Evolutionary conservation across 768 basidiomycete genomes (phyloP).

Genomic region (Epithele typhae): DNA sequence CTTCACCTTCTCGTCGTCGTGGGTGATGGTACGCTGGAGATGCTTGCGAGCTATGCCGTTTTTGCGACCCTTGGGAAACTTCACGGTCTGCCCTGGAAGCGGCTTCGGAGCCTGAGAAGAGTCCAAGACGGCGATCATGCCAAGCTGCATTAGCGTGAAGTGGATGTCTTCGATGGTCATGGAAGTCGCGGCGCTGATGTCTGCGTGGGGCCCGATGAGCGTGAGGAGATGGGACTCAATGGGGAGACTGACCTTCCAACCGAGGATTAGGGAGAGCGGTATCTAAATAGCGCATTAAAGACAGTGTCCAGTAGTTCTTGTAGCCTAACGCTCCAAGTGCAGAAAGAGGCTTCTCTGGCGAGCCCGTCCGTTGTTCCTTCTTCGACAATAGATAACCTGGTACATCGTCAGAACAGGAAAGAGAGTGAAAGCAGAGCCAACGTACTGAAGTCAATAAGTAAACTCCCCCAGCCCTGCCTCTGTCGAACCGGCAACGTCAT

Average conservation of each 20-base stretch:
- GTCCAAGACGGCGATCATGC: slow-evolving; percentile 62
- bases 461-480: slow-evolving; percentile 93
- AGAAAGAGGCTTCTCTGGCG: slow-evolving; percentile 95
- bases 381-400: slow-evolving; percentile 95
- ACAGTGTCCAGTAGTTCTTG: slow-evolving; percentile 89
- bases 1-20: slow-evolving; percentile 45
- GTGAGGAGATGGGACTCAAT: not conserved
- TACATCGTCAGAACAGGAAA: slow-evolving; percentile 3
- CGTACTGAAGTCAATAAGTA: slow-evolving; percentile 97
- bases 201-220: slow-evolving; percentile 37
- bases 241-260: slow-evolving; percentile 64
- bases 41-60: slow-evolving; percentile 63
- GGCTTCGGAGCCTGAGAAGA: slow-evolving; percentile 51
- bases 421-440: slow-evolving; percentile 13
- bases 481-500: slow-evolving; percentile 97
- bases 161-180: slow-evolving; percentile 91
- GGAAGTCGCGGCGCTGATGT: slow-evolving; percentile 79
- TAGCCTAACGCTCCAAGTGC: slow-evolving; percentile 92
- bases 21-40: slow-evolving; percentile 48
- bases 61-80: slow-evolving; percentile 61
- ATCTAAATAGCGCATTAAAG: slow-evolving; percentile 75
- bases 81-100: slow-evolving; percentile 76
- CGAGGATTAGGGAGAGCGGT: slow-evolving; percentile 55
- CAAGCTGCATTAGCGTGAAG: slow-evolving; percentile 63
- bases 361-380: slow-evolving; percentile 86